Evolutionary conservation across 148 eudicot species (phyloP).

Genomic region (Vaccinium vitisidaea): DNA sequence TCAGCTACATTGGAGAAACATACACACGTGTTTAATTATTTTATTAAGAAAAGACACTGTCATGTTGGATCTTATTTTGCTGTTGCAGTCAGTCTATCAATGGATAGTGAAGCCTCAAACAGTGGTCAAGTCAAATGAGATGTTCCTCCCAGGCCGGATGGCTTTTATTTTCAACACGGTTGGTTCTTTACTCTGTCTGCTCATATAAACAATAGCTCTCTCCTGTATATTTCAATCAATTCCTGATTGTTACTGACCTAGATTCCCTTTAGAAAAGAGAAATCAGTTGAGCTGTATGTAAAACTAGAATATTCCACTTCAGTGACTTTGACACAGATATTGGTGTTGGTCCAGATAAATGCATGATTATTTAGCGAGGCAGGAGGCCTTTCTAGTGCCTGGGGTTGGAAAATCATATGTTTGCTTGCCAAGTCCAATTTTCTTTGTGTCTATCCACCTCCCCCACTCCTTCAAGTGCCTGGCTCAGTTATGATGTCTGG

Average conservation of each 20-base stretch:
- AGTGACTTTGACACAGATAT: neutral
- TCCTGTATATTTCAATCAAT: neutral
- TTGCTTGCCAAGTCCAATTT: neutral
- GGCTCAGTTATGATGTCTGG: neutral
- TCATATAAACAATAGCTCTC: neutral
- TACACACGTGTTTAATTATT: neutral
- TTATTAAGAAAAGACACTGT: neutral
- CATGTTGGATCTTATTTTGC: neutral
- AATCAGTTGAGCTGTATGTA: conserved; percentile 1
- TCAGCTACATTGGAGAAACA: neutral
- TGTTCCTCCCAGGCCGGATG: conserved; percentile 99
- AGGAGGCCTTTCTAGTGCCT: neutral
- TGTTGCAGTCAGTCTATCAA: conserved; percentile 79
- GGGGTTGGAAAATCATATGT: neutral
- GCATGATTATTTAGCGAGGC: neutral
- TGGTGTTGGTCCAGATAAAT: neutral
- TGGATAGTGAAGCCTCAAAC: conserved; percentile 93
- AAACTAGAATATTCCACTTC: neutral
- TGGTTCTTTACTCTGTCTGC: conserved; percentile 22
- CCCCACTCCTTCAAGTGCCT: neutral
- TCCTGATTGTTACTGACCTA: neutral
- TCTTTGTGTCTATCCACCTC: neutral
- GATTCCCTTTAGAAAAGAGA: neutral
- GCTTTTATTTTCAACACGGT: conserved; percentile 89
- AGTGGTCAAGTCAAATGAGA: conserved; percentile 77